These are phyloP conservation scores for Kwoniella europaea DNA, from an alignment of 768 basidiomycete genomes.

Conservation along the genomic window DNA sequence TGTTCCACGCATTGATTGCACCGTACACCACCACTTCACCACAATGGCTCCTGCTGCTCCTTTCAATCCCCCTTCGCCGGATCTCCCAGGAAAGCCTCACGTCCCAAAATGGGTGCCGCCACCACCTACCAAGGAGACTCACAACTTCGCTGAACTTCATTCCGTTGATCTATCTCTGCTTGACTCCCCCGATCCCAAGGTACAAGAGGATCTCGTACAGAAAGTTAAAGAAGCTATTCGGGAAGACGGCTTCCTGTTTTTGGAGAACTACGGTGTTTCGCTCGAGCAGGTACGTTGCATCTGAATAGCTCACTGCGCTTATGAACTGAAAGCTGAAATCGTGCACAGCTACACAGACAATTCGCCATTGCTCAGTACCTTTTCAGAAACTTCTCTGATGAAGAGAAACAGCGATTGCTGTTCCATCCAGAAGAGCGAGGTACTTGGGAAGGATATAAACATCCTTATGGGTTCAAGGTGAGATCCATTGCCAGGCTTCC, in stretches of 20 bases:
- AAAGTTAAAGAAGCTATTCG: constrained; percentile 32
- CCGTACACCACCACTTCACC: not conserved
- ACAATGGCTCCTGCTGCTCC: constrained; percentile 7
- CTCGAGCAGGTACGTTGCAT: constrained; percentile 33
- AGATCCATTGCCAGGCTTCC: not conserved
- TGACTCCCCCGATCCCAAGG: constrained; percentile 38
- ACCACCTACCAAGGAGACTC: constrained; percentile 32
- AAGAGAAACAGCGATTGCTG: constrained; percentile 38
- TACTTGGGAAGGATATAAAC: constrained; percentile 43
- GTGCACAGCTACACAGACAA: constrained; percentile 37
- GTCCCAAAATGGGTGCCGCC: constrained; percentile 38
- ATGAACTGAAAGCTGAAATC: not conserved
- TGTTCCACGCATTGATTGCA: too few relatives aligned
- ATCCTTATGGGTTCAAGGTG: constrained; percentile 45
- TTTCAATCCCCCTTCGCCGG: constrained; percentile 36
- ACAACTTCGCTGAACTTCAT: constrained; percentile 37
- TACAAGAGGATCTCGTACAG: constrained; percentile 29
- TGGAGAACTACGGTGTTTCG: constrained; percentile 43
- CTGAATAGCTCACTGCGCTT: too few relatives aligned
- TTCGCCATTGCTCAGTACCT: constrained; percentile 41
- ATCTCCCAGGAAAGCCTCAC: constrained; percentile 29
- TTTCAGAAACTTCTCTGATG: constrained; percentile 34
- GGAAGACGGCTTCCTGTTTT: constrained; percentile 44
- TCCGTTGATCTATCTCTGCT: constrained; percentile 35
- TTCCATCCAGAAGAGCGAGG: constrained; percentile 36